These are phyloP conservation scores for Podospora pseudocomata DNA, from an alignment of 495 filamentous ascomycete species.

Conservation along the genomic window DNA sequence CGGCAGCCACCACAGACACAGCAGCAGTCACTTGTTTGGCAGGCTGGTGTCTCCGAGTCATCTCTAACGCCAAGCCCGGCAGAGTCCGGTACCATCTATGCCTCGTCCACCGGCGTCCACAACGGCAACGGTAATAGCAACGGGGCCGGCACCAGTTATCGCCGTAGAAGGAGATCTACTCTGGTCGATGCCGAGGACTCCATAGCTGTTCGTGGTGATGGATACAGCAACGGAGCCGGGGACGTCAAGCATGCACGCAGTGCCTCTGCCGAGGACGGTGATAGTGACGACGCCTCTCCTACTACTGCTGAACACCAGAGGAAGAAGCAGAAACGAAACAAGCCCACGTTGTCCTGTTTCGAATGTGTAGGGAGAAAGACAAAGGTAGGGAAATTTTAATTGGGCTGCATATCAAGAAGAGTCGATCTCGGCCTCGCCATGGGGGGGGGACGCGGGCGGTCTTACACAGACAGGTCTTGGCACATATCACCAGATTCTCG, in stretches of 20 bases:
- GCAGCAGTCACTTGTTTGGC: slow-evolving; percentile 1
- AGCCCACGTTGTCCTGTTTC: slow-evolving; percentile 67
- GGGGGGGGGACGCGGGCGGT: too few relatives aligned
- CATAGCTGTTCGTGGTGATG: neutral
- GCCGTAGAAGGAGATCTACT: neutral
- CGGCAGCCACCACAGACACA: neutral
- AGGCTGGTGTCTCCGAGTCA: slow-evolving; percentile 10
- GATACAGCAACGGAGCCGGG: slow-evolving; percentile 12
- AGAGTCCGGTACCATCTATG: slow-evolving; percentile 36
- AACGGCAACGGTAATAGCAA: neutral
- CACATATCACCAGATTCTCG: neutral
- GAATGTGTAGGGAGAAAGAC: slow-evolving; percentile 71
- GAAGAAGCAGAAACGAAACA: slow-evolving; percentile 72
- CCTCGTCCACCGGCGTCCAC: slow-evolving; percentile 13
- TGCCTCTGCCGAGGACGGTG: slow-evolving; percentile 19
- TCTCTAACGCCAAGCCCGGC: slow-evolving; percentile 34
- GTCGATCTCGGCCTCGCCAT: too few relatives aligned
- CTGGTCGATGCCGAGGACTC: neutral
- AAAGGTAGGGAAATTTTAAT: slow-evolving; percentile 46
- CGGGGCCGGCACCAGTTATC: neutral
- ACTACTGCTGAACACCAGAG: slow-evolving; percentile 38
- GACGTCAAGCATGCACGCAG: slow-evolving; percentile 18
- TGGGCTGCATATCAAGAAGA: neutral
- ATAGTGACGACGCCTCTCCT: slow-evolving; percentile 33
- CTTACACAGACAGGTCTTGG: neutral